Conservation (phyloP, 306 rosid species). For the Betula pendula region DNA sequence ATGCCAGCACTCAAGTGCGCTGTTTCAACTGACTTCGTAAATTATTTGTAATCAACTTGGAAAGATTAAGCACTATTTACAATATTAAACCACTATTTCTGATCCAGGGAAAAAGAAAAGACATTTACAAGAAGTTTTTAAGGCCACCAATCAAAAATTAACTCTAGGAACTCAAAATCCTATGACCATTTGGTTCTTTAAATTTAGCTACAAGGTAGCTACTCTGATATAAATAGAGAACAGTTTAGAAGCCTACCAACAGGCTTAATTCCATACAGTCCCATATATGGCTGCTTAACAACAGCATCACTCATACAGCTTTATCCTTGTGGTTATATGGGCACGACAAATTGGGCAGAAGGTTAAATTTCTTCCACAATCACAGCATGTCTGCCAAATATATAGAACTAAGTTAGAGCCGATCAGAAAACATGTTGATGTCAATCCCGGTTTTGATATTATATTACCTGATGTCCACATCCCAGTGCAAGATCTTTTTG, state of each 20-base stretch:
- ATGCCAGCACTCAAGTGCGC: not conserved
- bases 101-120: too few relatives aligned
- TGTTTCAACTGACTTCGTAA: not conserved
- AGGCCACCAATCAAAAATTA: too few relatives aligned
- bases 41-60: too few relatives aligned
- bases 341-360: constrained; percentile 10
- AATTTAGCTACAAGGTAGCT: not conserved
- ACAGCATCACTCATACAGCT: constrained; percentile 5
- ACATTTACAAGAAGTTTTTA: too few relatives aligned
- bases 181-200: not conserved
- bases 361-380: constrained; percentile 6
- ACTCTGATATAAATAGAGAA: not conserved
- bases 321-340: not conserved
- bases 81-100: too few relatives aligned
- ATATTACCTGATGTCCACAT: constrained; percentile 13
- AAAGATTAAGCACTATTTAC: too few relatives aligned
- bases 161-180: not conserved
- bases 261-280: not conserved
- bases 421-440: not conserved
- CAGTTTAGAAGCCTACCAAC: not conserved
- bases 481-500: constrained; percentile 10
- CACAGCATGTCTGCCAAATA: constrained; percentile 11
- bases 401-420: not conserved
- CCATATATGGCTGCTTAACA: not conserved
- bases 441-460: not conserved